Base-by-base conservation (phyloP, 2,329 filamentous ascomycete genomes). In the Geosmithia morbida region DNA sequence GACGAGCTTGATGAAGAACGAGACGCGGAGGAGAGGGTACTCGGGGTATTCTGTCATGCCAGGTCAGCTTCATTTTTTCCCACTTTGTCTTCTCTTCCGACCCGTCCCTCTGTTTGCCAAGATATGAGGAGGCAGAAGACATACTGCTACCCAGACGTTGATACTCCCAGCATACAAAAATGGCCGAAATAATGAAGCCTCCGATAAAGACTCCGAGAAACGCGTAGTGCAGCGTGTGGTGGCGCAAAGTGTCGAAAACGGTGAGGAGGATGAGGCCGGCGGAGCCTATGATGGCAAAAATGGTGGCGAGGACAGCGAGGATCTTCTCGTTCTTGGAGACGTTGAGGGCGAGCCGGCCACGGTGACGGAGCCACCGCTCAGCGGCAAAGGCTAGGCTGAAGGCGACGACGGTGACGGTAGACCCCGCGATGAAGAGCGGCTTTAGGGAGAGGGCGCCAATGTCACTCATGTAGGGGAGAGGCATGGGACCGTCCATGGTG, bases 161-260 rank as follows among this genome's bases (percentile, higher is more conserved):
- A 62, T 94, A 96, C 62, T 96, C 88, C 68, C 79, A 81, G 69
- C 89, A 96, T 53, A 90, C 84, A 64, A 89, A 90, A 54, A 96
- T 74, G 48, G 90, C 89, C 4, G 82, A 87, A 48, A 95, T 60
- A 47, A 96, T 69, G 62, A 94, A 97, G 33, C 87, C 92, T 14
- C 64, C 79, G 60, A 96, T 87, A 63, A 98, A 98, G 46, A 96
- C 64, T 1, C 77, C 65, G 37, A 98, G 67, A 65, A 94, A 94
- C 2, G 79, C 69, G 57, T 87, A 72, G 61, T 98, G 92, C 49
- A 85, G 60, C 1, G 55, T 63, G 2, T 72, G 71, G 60, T 95
- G 77, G 48, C 70, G 67, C n/a, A 73, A 64, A 0, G 87, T 92
- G 63, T 97, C 87, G 62, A 94, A 96, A 55, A 95, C 81, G 52